phyloP scores from a whole-genome alignment of 129 eudicot species.

The Erigeron canadensis region DNA sequence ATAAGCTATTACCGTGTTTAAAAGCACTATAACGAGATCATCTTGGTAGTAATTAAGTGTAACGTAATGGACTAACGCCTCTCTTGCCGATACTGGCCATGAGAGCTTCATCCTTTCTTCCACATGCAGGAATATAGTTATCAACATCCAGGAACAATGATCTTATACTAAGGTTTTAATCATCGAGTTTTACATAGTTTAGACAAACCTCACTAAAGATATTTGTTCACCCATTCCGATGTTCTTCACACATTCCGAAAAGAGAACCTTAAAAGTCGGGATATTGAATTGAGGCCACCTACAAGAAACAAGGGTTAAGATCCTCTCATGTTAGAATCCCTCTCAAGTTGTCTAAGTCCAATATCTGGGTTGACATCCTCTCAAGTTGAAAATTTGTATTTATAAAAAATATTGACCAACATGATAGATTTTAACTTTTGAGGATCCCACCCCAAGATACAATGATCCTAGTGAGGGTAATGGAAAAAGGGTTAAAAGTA shows the following conservation, averaged over 20 bases:
- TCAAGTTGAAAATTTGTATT: too few relatives aligned
- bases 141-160: conserved; percentile 36
- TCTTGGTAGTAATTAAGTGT: conserved; percentile 75
- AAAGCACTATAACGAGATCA: conserved; percentile 68
- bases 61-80: conserved; percentile 67
- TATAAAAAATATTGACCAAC: too few relatives aligned
- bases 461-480: not conserved
- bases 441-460: too few relatives aligned
- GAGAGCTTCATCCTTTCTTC: conserved; percentile 98
- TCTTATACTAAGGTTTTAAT: not conserved
- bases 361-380: too few relatives aligned
- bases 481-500: not conserved
- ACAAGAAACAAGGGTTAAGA: not conserved
- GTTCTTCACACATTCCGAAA: conserved; percentile 63
- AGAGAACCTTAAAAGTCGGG: conserved; percentile 65
- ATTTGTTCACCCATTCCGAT: conserved; percentile 75
- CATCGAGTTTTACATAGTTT: not conserved
- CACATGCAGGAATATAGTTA: conserved; percentile 41
- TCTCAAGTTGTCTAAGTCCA: too few relatives aligned
- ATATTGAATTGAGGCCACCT: conserved; percentile 90
- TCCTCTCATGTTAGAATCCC: too few relatives aligned
- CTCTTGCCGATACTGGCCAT: conserved; percentile 91
- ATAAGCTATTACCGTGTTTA: conserved; percentile 64
- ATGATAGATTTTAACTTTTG: too few relatives aligned
- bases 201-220: conserved; percentile 77